phyloP scores from a whole-genome alignment of 202 grass and related monocot species.

The Setaria italica region DNA sequence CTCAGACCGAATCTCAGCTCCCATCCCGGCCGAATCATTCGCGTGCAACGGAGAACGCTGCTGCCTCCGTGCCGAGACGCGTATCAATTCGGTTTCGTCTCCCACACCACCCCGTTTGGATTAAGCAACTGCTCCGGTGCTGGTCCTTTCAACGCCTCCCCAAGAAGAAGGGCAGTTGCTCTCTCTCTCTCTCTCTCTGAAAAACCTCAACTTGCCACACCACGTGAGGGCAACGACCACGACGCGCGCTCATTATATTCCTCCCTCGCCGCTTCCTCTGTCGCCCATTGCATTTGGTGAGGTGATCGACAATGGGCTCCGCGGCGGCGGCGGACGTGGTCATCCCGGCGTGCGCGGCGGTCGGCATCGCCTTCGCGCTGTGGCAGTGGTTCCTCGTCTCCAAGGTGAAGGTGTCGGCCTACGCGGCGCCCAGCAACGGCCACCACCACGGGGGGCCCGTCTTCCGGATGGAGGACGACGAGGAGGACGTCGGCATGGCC shows the following conservation, averaged over 20 bases:
- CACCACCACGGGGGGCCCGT: slow-evolving; percentile 23
- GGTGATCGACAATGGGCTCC: slow-evolving; percentile 23
- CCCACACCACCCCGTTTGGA: background rate
- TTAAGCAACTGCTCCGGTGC: slow-evolving; percentile 3
- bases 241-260: background rate
- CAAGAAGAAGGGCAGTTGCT: background rate
- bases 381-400: slow-evolving; percentile 76
- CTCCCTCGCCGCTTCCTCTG: background rate
- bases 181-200: background rate
- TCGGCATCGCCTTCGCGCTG: slow-evolving; percentile 67
- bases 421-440: slow-evolving; percentile 23
- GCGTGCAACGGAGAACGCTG: background rate
- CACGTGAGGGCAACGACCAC: background rate
- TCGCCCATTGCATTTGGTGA: no score
- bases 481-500: slow-evolving; percentile 31
- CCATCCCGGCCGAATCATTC: background rate
- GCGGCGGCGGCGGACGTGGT: slow-evolving; percentile 36
- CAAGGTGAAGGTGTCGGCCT: slow-evolving; percentile 60
- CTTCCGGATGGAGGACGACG: slow-evolving; percentile 45
- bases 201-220: background rate
- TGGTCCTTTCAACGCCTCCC: background rate
- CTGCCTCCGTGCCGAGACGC: background rate
- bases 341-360: slow-evolving; percentile 63
- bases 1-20: background rate
- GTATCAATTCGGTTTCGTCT: slow-evolving; percentile 2